Conservation (phyloP, 2,329 filamentous ascomycete genomes). For the Trichoderma breve region DNA sequence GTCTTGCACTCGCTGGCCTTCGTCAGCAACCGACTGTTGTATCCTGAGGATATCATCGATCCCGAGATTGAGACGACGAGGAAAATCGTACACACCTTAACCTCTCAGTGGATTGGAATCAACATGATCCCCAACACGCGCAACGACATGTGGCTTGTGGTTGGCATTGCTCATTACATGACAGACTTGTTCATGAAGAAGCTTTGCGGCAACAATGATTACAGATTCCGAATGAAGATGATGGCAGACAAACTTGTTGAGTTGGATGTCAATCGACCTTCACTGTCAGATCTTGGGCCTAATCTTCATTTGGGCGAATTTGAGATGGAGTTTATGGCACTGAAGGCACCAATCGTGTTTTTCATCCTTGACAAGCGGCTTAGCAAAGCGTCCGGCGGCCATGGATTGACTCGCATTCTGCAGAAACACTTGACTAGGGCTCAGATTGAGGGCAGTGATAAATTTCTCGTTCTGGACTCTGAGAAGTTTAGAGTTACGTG, state of each 20-base stretch:
- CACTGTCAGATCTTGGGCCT: slow-evolving; percentile 75
- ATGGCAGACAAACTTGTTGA: slow-evolving; percentile 80
- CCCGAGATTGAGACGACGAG: slow-evolving; percentile 78
- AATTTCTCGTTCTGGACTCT: slow-evolving; percentile 71
- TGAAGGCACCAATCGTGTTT: slow-evolving; percentile 87
- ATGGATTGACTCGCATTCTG: slow-evolving; percentile 82
- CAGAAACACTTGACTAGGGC: slow-evolving; percentile 82
- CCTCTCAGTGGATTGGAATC: slow-evolving; percentile 91
- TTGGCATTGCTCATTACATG: slow-evolving; percentile 92
- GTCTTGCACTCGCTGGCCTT: slow-evolving; percentile 81
- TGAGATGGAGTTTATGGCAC: slow-evolving; percentile 84
- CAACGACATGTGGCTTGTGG: slow-evolving; percentile 81
- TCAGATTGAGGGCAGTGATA: slow-evolving; percentile 59
- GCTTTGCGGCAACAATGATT: slow-evolving; percentile 91
- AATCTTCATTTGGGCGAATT: slow-evolving; percentile 76
- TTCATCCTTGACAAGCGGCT: slow-evolving; percentile 92
- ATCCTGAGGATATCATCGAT: slow-evolving; percentile 81
- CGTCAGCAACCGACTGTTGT: slow-evolving; percentile 82
- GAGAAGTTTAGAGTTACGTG: slow-evolving; percentile 78
- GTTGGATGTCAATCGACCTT: slow-evolving; percentile 77
- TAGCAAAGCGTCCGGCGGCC: slow-evolving; percentile 76
- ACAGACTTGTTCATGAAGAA: slow-evolving; percentile 88
- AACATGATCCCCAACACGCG: slow-evolving; percentile 82
- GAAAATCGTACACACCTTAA: slow-evolving; percentile 76
- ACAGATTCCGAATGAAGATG: slow-evolving; percentile 83